Evolutionary conservation across 2,329 filamentous ascomycete species (phyloP), one percentile per base, ranked within the genome.

Genomic region (Rugonectria rugulosa): DNA sequence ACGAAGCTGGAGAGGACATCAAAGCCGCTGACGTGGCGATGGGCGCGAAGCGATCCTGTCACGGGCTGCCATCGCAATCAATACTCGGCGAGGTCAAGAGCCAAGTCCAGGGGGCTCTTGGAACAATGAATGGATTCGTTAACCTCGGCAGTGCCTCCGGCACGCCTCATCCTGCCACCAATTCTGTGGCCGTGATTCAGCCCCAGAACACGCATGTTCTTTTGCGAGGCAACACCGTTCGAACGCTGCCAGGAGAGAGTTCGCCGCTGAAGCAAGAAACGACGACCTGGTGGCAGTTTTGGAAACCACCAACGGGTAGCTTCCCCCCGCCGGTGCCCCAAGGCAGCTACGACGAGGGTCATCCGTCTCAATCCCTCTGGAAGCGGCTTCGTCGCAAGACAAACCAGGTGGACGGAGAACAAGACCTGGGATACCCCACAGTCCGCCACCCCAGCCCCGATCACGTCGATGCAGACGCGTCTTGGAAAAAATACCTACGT

Each of bases 401-500:
- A n/a, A n/a, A n/a, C n/a, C n/a, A n/a, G n/a, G n/a, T n/a, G n/a
- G 29, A 61, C 47, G 65, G 78, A 66, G 68, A 82, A 64, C 69
- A 71, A 9, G 65, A 72, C 0, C 24, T 77, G 6, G 77, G 83
- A 7, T 96, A 96, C 65, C 83, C 85, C 0, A 57, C 77, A 3
- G 85, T 89, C 0, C 86, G 84, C 68, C 85, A 90, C 58, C 72
- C 84, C 27, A 81, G 88, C 2, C 85, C 83, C 51, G 66, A 75
- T 11, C 70, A 75, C n/a, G 83, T 88, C 23, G 80, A 88, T 53
- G 81, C 85, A 10, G 84, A 88, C 37, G 82, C 81, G 8, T 87
- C 90, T 1, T 99, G 95, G 95, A 86, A 88, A 66, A 89, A 88
- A 57, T 97, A 93, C 75, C 78, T 98, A 44, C 88, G 86, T 67